Percentiles rank a stretch among this genome's conserved stretches.
These are phyloP conservation scores for Wickerhamiella cacticola DNA, from an alignment of 805 yeast genomes.

Conservation along the genomic window DNA sequence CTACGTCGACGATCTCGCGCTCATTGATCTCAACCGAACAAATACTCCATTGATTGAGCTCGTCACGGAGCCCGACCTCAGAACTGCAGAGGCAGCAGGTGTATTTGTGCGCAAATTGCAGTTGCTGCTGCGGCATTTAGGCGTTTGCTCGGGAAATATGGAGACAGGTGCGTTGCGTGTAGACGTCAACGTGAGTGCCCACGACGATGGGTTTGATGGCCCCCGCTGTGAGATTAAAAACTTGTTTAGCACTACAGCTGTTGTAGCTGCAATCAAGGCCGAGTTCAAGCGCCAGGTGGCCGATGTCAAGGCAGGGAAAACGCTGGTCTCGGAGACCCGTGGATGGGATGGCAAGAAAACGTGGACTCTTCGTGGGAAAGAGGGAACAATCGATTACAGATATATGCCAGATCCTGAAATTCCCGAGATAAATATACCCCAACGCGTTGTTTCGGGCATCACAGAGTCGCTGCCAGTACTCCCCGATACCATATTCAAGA, in stretches of 20 bases:
- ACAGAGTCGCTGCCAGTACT: slow-evolving; percentile 36
- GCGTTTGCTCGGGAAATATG: slow-evolving; percentile 76
- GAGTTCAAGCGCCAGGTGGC: slow-evolving; percentile 63
- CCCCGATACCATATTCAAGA: slow-evolving; percentile 47
- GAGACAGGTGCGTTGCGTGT: slow-evolving; percentile 93
- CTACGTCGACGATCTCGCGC: slow-evolving; percentile 36
- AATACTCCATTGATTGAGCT: slow-evolving; percentile 81
- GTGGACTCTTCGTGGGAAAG: slow-evolving; percentile 58
- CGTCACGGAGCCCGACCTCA: slow-evolving; percentile 83
- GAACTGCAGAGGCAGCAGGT: slow-evolving; percentile 50
- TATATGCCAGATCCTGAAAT: slow-evolving; percentile 93
- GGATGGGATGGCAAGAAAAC: slow-evolving; percentile 84
- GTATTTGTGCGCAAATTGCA: slow-evolving; percentile 76
- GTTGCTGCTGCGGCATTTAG: slow-evolving; percentile 50
- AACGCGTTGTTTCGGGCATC: slow-evolving; percentile 35
- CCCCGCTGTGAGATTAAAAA: slow-evolving; percentile 82
- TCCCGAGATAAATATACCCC: slow-evolving; percentile 42
- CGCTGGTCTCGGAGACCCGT: slow-evolving; percentile 53
- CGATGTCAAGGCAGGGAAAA: slow-evolving; percentile 33
- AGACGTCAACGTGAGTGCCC: slow-evolving; percentile 83
- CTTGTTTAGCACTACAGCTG: slow-evolving; percentile 71
- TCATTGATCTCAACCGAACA: slow-evolving; percentile 72
- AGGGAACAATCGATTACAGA: slow-evolving; percentile 72
- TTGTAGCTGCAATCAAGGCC: slow-evolving; percentile 54
- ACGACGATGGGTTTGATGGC: slow-evolving; percentile 30